Evolutionary conservation across 2,329 filamentous ascomycete genomes (phyloP), one percentile per base, ranked within the genome.

Genomic region (Orbilia javanica): DNA sequence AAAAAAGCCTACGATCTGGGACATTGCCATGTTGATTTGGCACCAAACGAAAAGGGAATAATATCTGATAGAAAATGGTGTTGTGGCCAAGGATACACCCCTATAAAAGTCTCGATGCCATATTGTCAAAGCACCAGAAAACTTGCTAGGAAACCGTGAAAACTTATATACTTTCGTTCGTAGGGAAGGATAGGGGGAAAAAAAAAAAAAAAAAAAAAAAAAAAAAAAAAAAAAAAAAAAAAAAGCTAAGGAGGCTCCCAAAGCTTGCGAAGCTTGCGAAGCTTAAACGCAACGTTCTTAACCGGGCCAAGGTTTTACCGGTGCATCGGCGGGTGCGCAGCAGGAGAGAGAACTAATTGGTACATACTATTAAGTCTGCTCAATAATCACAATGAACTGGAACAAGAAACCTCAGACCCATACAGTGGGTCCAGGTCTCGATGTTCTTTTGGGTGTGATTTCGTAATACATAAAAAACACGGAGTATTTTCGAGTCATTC

Each of bases 1-100:
- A 25, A 74, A 15, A 25, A 74, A 67, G 18, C 60, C 70, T 11
- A 29, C n/a, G 15, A 74, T 25, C 25, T 27, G 31, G 13, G 69
- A 36, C 34, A 34, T 20, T 36, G 53, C 8, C 66, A 70, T 70
- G 8, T 39, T 50, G 34, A 34, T 4, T 31, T 18, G 8, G 6
- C 13, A 25, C 64, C 15, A 42, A 44, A 50, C 4, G 44, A 36
- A 27, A 62, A 34, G 20, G 27, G 36, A 34, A 6, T 48, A 39
- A n/a, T 22, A 18, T 55, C 2, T 27, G 8, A 20, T 11, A 20
- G 15, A 57, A 22, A 22, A 36, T 3, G n/a, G 29, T 20, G 4
- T 22, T 20, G 3, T 11, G 3, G 20, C 1, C 15, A 50, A 22
- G 10, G 31, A 66, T 36, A 36, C 34, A 2, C 10, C 36, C 20